A percentile compares a stretch with the other conserved stretches of the same genome.
Evolutionary conservation across 352 stramenopile genomes (phyloP).

Genomic region (Phytophthora kernoviae): DNA sequence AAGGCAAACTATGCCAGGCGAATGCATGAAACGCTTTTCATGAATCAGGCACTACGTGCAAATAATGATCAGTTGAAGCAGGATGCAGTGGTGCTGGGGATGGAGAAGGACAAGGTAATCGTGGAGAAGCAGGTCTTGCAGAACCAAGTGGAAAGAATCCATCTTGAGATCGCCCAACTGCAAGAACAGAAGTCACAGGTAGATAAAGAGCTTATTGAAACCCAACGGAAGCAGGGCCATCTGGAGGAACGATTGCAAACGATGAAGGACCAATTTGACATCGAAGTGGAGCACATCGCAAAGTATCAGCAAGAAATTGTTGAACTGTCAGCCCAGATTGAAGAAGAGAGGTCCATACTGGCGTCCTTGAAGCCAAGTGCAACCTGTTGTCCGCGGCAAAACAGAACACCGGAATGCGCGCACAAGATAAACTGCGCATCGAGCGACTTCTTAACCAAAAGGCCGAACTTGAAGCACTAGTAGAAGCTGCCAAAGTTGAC

Average conservation of each 20-base stretch:
- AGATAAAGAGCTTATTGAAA: slow-evolving; percentile 59
- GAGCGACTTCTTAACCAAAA: slow-evolving; percentile 82
- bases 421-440: slow-evolving; percentile 82
- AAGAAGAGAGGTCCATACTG: slow-evolving; percentile 69
- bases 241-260: slow-evolving; percentile 51
- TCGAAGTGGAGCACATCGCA: slow-evolving; percentile 50
- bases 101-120: slow-evolving; percentile 66
- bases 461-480: slow-evolving; percentile 65
- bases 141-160: slow-evolving; percentile 35
- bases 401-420: slow-evolving; percentile 75
- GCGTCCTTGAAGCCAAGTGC: slow-evolving; percentile 70
- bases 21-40: slow-evolving; percentile 78
- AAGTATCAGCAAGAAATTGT: slow-evolving; percentile 50
- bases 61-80: slow-evolving; percentile 75
- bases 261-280: slow-evolving; percentile 72
- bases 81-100: slow-evolving; percentile 46
- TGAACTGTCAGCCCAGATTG: slow-evolving; percentile 37
- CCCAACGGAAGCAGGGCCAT: slow-evolving; percentile 49
- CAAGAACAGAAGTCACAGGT: slow-evolving; percentile 44
- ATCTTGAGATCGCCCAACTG: slow-evolving; percentile 36
- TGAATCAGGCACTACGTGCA: slow-evolving; percentile 72
- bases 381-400: slow-evolving; percentile 73
- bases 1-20: slow-evolving; percentile 65
- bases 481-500: slow-evolving; percentile 64
- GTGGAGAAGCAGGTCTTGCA: slow-evolving; percentile 45